phyloP scores from a whole-genome alignment of 139 green algal genomes.

The Dunaliella sp. region DNA sequence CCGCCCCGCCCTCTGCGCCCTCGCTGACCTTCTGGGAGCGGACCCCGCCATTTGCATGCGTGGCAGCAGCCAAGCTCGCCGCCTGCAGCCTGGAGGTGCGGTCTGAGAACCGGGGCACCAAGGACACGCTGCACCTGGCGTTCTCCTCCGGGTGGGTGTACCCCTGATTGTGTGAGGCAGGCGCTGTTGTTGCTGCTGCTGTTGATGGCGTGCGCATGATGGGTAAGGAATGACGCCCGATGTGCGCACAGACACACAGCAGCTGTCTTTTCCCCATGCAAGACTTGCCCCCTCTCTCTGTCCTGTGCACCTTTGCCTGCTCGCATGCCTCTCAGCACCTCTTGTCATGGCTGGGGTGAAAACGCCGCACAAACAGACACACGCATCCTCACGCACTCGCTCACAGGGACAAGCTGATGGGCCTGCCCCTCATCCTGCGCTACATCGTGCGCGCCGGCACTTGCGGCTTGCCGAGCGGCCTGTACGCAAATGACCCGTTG shows the following conservation, averaged over 20 bases:
- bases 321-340: too few species aligned
- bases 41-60: constrained; percentile 45
- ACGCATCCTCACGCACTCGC: too few species aligned
- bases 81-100: constrained; percentile 35
- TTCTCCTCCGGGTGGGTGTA: constrained; percentile 31
- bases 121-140: constrained; percentile 55
- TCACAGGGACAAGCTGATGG: constrained; percentile 67
- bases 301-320: too few species aligned
- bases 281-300: too few species aligned
- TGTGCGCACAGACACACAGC: too few species aligned
- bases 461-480: neutral
- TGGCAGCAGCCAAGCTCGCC: constrained; percentile 45
- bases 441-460: constrained; percentile 58
- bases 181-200: neutral
- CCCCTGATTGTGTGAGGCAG: neutral
- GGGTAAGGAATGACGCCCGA: too few species aligned
- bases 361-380: too few species aligned
- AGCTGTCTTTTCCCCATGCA: too few species aligned
- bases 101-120: constrained; percentile 59
- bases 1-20: neutral
- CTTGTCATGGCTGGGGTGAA: too few species aligned
- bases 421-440: constrained; percentile 60
- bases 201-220: neutral
- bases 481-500: constrained; percentile 56
- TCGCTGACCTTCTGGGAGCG: constrained; percentile 52